A percentile compares a stretch with the other conserved stretches of the same genome.
Conservation (phyloP, 306 rosid species). For the Vigna mungo region DNA sequence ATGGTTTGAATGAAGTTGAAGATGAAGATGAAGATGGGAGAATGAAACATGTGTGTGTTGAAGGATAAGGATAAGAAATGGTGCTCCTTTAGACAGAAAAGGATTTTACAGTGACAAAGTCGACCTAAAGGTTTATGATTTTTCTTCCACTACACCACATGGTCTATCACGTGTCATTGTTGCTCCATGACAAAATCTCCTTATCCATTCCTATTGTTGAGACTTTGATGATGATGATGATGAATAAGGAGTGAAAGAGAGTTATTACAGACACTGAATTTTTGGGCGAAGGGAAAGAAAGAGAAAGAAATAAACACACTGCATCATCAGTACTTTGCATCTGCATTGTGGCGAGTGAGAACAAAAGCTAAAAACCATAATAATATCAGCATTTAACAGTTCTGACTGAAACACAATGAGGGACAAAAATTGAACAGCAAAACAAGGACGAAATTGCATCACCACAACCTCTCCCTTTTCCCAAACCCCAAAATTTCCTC, state of each 20-base stretch:
- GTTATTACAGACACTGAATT: no score
- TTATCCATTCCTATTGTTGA: constrained; percentile 44
- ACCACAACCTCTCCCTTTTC: constrained; percentile 34
- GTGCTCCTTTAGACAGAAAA: constrained; percentile 42
- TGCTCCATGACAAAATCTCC: constrained; percentile 46
- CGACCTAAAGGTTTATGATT: constrained; percentile 43
- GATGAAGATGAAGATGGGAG: constrained; percentile 30
- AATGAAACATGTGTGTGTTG: constrained; percentile 44
- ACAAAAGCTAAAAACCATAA: constrained; percentile 38
- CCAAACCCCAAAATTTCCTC: constrained; percentile 31
- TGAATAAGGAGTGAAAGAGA: not conserved
- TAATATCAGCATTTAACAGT: not conserved
- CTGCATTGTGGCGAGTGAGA: constrained; percentile 38
- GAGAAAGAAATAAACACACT: no score
- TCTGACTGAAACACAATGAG: constrained; percentile 16
- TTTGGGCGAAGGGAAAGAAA: no score
- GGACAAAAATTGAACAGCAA: constrained; percentile 46
- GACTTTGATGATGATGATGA: not conserved
- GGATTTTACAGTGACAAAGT: constrained; percentile 49
- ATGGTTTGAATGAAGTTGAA: constrained; percentile 38
- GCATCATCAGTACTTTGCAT: not conserved
- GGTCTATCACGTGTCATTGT: constrained; percentile 61
- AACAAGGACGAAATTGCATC: constrained; percentile 31
- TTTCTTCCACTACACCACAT: constrained; percentile 47
- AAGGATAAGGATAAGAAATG: constrained; percentile 40